Conservation (phyloP, 495 filamentous ascomycete genomes). For the Aspergillus egyptiacus region DNA sequence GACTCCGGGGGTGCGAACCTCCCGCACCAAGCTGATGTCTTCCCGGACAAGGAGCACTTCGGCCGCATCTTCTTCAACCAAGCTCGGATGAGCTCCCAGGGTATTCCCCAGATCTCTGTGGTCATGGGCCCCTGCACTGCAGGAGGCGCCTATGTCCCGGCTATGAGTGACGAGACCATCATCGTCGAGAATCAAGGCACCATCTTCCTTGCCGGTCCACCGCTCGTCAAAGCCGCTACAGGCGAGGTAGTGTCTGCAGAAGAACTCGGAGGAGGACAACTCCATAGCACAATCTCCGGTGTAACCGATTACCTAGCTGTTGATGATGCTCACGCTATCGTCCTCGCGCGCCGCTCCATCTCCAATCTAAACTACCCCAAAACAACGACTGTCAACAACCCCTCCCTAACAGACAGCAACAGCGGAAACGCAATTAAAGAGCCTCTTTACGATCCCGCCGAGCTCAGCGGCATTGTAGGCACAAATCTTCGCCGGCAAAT, state of each 20-base stretch:
- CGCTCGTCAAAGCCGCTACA: constrained; percentile 93
- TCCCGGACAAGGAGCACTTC: constrained; percentile 92
- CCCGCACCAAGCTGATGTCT: constrained; percentile 93
- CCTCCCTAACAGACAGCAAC: constrained; percentile 20
- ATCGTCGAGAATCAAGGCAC: constrained; percentile 93
- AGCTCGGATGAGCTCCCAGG: constrained; percentile 72
- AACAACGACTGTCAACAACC: constrained; percentile 16
- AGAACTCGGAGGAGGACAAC: constrained; percentile 85
- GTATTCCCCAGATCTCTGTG: constrained; percentile 89
- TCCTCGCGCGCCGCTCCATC: constrained; percentile 76
- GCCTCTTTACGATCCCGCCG: constrained; percentile 74
- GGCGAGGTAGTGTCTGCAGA: constrained; percentile 91
- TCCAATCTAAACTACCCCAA: constrained; percentile 81
- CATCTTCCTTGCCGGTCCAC: constrained; percentile 93
- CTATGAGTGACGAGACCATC: constrained; percentile 96
- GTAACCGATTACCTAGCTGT: constrained; percentile 96
- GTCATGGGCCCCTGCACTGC: constrained; percentile 98
- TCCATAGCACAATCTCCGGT: constrained; percentile 88
- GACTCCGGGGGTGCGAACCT: constrained; percentile 96
- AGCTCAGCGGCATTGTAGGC: constrained; percentile 81
- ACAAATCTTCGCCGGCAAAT: constrained; percentile 82
- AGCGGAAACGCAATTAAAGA: constrained; percentile 44
- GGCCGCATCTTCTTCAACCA: constrained; percentile 99
- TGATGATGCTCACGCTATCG: constrained; percentile 88
- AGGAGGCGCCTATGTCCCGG: constrained; percentile 91